Evolutionary conservation across 306 rosid species (phyloP).

Genomic region (Quercus wislizeni): DNA sequence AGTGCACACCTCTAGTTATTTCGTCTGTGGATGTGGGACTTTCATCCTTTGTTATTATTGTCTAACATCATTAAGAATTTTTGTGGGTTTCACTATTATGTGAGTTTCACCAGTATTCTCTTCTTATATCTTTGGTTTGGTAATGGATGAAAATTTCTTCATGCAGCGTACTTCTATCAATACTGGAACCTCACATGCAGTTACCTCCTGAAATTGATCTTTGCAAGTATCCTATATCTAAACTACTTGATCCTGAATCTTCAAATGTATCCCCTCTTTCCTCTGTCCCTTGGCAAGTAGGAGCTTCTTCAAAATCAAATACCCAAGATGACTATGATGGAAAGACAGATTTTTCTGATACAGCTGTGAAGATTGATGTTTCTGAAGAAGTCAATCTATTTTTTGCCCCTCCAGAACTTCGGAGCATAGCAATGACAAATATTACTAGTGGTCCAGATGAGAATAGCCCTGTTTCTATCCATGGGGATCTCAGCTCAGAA

Average conservation of each 20-base stretch:
- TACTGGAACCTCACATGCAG: conserved; percentile 86
- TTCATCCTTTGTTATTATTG: neutral
- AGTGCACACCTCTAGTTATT: neutral
- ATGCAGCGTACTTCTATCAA: conserved; percentile 82
- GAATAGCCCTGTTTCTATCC: conserved; percentile 40
- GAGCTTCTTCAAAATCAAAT: conserved; percentile 46
- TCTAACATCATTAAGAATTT: neutral
- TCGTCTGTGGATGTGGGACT: neutral
- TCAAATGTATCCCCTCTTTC: conserved; percentile 40
- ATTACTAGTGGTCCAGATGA: conserved; percentile 42
- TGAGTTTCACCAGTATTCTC: neutral
- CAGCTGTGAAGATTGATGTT: conserved; percentile 47
- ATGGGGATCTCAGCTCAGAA: conserved; percentile 43
- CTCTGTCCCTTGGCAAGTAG: conserved; percentile 41
- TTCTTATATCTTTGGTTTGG: neutral
- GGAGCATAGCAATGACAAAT: conserved; percentile 47
- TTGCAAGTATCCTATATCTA: conserved; percentile 40
- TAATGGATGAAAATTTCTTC: conserved; percentile 7
- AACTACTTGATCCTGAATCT: conserved; percentile 49
- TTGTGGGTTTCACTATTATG: neutral
- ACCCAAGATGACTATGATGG: conserved; percentile 65
- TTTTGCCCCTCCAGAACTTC: conserved; percentile 71
- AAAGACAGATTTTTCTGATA: conserved; percentile 56
- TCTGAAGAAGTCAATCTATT: conserved; percentile 63
- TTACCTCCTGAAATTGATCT: conserved; percentile 88